A percentile compares a stretch with the other conserved stretches of the same genome.
phyloP scores from a whole-genome alignment of 768 basidiomycete species.

The Boletus speciosus region DNA sequence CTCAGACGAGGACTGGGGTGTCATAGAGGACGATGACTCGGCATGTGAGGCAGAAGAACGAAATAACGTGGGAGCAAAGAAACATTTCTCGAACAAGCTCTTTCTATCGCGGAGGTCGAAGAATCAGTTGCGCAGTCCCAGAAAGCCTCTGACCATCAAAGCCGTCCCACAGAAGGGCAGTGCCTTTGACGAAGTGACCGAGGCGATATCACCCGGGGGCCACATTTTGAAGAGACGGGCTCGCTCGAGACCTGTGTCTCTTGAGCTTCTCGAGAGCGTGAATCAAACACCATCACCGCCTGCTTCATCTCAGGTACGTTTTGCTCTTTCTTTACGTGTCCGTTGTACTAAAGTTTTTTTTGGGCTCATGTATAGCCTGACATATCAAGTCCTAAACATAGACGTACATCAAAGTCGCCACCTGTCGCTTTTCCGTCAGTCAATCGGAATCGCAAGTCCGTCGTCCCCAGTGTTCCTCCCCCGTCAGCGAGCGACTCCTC shows the following conservation, averaged over 20 bases:
- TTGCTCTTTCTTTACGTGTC: not conserved
- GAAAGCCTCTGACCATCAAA: conserved; percentile 22
- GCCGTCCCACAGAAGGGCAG: conserved; percentile 39
- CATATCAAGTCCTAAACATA: conserved; percentile 14
- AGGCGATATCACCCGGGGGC: conserved; percentile 72
- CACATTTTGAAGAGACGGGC: conserved; percentile 75
- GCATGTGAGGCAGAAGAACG: conserved; percentile 49
- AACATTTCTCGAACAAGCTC: conserved; percentile 31
- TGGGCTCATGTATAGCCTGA: conserved; percentile 6
- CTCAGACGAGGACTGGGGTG: conserved; percentile 43
- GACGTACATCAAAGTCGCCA: conserved; percentile 11
- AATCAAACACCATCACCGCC: conserved; percentile 36
- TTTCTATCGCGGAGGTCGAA: conserved; percentile 25
- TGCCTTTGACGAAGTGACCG: conserved; percentile 55
- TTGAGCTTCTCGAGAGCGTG: conserved; percentile 56
- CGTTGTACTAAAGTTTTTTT: not conserved
- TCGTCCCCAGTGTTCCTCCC: conserved; percentile 35
- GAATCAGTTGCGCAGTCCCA: conserved; percentile 29
- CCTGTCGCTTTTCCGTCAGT: conserved; percentile 38
- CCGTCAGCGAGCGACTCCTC: conserved; percentile 54
- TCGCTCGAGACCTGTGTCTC: conserved; percentile 66
- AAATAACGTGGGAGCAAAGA: conserved; percentile 29
- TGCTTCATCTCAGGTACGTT: conserved; percentile 30
- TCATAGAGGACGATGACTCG: conserved; percentile 45
- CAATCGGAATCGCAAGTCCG: conserved; percentile 37